A percentile compares a stretch with the other conserved stretches of the same genome.
Conservation (phyloP, 345 rosid species). For the Rhodamnia rubescens region DNA sequence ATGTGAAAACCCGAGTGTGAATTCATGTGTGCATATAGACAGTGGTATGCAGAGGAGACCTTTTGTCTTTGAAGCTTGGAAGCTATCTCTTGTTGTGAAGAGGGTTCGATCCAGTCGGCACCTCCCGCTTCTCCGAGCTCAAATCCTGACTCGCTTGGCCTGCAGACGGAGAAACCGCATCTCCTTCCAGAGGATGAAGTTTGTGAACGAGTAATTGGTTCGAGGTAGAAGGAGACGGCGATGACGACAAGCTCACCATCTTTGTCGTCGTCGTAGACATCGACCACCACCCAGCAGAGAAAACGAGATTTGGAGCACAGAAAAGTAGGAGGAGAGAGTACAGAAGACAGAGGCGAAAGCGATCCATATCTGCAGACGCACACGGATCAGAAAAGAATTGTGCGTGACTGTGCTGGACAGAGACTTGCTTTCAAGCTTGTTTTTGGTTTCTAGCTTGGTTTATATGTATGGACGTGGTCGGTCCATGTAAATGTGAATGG, state of each 20-base stretch:
- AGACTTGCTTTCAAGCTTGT: not conserved
- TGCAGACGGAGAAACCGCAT: not conserved
- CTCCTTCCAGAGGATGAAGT: not conserved
- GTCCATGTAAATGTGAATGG: not conserved
- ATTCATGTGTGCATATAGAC: not conserved
- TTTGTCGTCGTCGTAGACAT: not conserved
- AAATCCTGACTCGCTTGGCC: not conserved
- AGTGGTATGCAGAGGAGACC: not conserved
- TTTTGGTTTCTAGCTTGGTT: not conserved
- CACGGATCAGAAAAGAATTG: not conserved
- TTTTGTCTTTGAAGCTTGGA: not conserved
- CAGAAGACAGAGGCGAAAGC: not conserved
- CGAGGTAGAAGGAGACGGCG: not conserved
- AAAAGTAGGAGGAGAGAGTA: not conserved
- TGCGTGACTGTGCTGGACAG: not conserved
- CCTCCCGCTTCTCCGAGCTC: slow-evolving; percentile 20
- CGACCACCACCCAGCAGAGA: not conserved
- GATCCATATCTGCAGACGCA: not conserved
- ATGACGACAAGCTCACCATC: not conserved
- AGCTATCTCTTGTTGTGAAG: slow-evolving; percentile 29
- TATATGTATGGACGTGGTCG: not conserved
- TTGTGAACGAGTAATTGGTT: not conserved
- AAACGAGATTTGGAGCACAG: not conserved
- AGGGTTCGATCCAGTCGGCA: slow-evolving; percentile 40
- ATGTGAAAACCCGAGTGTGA: not conserved